Conservation (phyloP, 2,329 filamentous ascomycete species). For the Fusarium circinatum region DNA sequence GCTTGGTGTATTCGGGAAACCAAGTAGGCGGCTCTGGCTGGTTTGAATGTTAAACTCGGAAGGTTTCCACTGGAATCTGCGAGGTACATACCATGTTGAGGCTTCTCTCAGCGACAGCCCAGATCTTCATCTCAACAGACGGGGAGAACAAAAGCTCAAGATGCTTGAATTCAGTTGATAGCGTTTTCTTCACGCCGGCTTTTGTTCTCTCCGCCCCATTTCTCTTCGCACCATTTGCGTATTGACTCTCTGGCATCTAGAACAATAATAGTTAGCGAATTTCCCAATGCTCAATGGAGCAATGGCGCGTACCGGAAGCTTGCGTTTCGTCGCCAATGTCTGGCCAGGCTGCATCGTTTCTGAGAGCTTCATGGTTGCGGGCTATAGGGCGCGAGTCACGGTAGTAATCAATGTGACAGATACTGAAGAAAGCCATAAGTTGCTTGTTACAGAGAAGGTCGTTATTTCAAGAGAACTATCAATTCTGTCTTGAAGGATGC, state of each 20-base stretch:
- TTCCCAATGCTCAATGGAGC: accelerated
- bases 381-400: too few species aligned
- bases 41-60: neutral
- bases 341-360: neutral
- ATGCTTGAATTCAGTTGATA: neutral
- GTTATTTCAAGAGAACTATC: neutral
- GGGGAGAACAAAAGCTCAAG: neutral
- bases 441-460: accelerated
- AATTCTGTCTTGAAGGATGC: accelerated
- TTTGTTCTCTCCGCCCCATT: neutral
- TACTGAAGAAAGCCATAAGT: too few species aligned
- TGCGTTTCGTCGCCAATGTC: neutral
- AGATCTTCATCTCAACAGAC: neutral
- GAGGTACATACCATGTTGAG: neutral
- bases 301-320: neutral
- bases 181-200: neutral
- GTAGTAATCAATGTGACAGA: too few species aligned
- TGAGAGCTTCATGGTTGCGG: neutral
- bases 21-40: neutral
- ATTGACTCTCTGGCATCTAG: neutral
- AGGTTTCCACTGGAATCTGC: accelerated
- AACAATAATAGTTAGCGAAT: accelerated
- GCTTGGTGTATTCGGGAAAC: neutral
- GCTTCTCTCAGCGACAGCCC: neutral
- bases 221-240: neutral